Evolutionary conservation across 176 grass and related monocot species (phyloP).

Genomic region (Puya raimondii): DNA sequence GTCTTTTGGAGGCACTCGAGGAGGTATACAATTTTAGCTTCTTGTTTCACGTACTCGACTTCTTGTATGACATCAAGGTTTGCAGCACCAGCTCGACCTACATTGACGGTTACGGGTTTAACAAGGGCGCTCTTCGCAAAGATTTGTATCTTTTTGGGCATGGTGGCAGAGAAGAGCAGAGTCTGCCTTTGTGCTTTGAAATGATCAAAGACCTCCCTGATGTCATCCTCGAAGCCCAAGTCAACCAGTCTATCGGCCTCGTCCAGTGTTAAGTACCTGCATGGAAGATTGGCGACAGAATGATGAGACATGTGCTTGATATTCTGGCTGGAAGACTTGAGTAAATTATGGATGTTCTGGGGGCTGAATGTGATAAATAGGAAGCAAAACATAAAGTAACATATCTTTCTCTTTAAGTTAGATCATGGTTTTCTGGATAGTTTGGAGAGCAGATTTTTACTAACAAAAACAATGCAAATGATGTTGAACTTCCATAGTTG

Average conservation of each 20-base stretch:
- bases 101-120: conserved; percentile 79
- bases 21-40: conserved; percentile 82
- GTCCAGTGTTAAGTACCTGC: conserved; percentile 84
- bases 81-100: conserved; percentile 85
- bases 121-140: conserved; percentile 85
- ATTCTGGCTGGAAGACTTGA: background rate
- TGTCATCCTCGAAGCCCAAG: conserved; percentile 95
- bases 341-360: too few species aligned
- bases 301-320: background rate
- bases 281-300: background rate
- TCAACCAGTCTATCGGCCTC: conserved; percentile 95
- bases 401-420: too few species aligned
- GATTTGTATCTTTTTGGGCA: conserved; percentile 93
- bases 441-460: too few species aligned
- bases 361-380: too few species aligned
- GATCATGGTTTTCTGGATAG: too few species aligned
- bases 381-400: too few species aligned
- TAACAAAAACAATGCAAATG: too few species aligned
- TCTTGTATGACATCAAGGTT: conserved; percentile 98
- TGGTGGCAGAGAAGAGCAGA: conserved; percentile 89
- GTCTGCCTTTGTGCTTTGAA: conserved; percentile 90
- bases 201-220: conserved; percentile 91
- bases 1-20: conserved; percentile 94
- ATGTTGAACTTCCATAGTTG: too few species aligned
- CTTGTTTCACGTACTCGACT: conserved; percentile 98